Conservation (phyloP, 73 alveolate species). For the Paramecium caudatum region DNA sequence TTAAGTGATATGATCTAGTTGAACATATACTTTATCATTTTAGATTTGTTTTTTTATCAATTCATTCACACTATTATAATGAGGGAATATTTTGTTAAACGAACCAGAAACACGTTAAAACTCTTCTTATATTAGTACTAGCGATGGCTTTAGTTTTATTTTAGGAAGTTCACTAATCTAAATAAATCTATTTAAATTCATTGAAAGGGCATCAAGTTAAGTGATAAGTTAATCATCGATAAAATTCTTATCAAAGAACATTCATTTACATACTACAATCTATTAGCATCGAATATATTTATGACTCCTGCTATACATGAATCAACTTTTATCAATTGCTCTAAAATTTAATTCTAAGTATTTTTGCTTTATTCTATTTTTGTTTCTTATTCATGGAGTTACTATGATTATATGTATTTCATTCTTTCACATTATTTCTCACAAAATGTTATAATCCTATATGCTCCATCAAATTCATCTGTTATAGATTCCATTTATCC, state of each 20-base stretch:
- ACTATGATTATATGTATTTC: constrained; percentile 48
- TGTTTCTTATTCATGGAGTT: neutral
- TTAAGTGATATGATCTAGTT: neutral
- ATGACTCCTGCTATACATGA: neutral
- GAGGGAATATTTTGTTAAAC: constrained; percentile 43
- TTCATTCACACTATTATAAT: constrained; percentile 37
- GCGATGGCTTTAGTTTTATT: constrained; percentile 14
- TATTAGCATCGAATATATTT: constrained; percentile 13
- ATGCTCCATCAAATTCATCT: constrained; percentile 6
- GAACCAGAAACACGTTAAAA: constrained; percentile 23
- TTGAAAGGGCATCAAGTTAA: constrained; percentile 34
- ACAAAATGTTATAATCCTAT: constrained; percentile 26
- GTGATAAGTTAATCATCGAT: constrained; percentile 5
- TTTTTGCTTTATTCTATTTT: constrained; percentile 49
- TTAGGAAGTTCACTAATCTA: neutral
- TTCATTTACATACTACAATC: constrained; percentile 6
- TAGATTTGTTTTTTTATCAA: constrained; percentile 44
- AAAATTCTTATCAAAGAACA: constrained; percentile 6
- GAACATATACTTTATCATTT: constrained; percentile 37
- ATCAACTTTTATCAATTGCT: neutral
- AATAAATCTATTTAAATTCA: neutral
- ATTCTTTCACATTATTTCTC: constrained; percentile 5
- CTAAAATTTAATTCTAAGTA: neutral
- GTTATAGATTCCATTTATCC: neutral
- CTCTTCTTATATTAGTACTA: constrained; percentile 44